Evolutionary conservation across 2,329 filamentous ascomycete species (phyloP), one percentile per base, ranked within the genome.

Genomic region (Elsinoe perseae): DNA sequence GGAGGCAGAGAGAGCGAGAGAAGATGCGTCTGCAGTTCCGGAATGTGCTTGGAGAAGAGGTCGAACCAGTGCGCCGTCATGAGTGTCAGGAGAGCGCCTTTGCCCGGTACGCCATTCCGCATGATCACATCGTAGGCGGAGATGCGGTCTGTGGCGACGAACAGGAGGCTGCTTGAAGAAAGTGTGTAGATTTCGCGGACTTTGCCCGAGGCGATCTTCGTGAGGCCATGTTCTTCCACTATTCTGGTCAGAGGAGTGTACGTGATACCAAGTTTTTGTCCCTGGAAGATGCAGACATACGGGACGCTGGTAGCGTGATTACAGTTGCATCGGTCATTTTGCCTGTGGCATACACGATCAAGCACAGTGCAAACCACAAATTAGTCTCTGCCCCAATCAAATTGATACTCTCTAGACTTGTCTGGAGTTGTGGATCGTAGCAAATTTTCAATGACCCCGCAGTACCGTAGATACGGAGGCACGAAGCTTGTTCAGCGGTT

Each of bases 101-200:
- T 88, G 57, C 78, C 73, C 2, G 84, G 83, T 52, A 89, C 79
- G 8, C 83, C 84, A 73, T 93, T 96, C 65, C 81, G 75, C 78
- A 95, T 84, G 64, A 95, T 83, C 64, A 95, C 89, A 79, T 97
- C 92, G 77, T 92, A 97, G 56, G 93, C 93, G 21, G 89, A 95
- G 70, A 96, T 93, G 63, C 93, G 86, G 74, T 96, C 91, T 12
- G 88, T 87, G 21, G 88, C 86, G 56, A 91, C 83, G 68, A 95
- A 92, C 57, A 95, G 84, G 3, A 95, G 80, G 2, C 82, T 86
- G 57, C 80, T 73, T 38, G 82, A 75, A 68, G 88, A 82, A 55
- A 95, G 75, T 59, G 81, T 77, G 70, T 89, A 95, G 34, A 95
- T 79, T 66, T 95, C 87, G 65, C 89, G 83, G 23, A 95, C 89